A percentile compares a stretch with the other conserved stretches of the same genome.
Evolutionary conservation across 176 grass and related monocot genomes (phyloP).

Genomic region (Musa troglodytarum): DNA sequence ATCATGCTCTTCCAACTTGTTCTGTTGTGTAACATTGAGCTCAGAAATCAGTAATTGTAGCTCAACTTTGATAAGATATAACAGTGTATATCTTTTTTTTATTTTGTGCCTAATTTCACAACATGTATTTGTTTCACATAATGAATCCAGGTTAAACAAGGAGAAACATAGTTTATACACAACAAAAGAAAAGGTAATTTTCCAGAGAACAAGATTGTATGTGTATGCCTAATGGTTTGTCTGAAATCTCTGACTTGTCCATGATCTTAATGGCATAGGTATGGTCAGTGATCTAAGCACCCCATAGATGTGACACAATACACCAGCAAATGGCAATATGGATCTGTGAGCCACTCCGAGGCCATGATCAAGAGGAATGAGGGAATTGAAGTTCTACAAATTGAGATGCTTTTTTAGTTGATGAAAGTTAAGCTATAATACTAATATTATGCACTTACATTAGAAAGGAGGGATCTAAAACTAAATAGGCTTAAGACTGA

Average conservation of each 20-base stretch:
- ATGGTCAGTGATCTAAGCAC: background rate
- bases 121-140: too few relatives aligned
- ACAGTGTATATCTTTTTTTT: too few relatives aligned
- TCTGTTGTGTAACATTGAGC: too few relatives aligned
- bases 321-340: background rate
- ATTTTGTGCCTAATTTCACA: too few relatives aligned
- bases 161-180: background rate
- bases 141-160: too few relatives aligned
- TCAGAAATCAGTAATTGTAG: too few relatives aligned
- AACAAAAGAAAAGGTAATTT: background rate
- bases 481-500: too few relatives aligned
- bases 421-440: too few relatives aligned
- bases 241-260: background rate
- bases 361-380: background rate
- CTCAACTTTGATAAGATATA: too few relatives aligned
- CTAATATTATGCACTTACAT: too few relatives aligned
- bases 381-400: background rate
- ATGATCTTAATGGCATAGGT: background rate
- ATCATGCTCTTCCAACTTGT: too few relatives aligned
- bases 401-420: background rate
- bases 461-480: too few relatives aligned
- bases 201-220: background rate
- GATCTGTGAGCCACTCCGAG: background rate
- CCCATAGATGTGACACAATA: background rate
- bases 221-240: background rate